These are phyloP conservation scores for Pistacia atlantica DNA, from an alignment of 345 rosid genomes.

Conservation along the genomic window DNA sequence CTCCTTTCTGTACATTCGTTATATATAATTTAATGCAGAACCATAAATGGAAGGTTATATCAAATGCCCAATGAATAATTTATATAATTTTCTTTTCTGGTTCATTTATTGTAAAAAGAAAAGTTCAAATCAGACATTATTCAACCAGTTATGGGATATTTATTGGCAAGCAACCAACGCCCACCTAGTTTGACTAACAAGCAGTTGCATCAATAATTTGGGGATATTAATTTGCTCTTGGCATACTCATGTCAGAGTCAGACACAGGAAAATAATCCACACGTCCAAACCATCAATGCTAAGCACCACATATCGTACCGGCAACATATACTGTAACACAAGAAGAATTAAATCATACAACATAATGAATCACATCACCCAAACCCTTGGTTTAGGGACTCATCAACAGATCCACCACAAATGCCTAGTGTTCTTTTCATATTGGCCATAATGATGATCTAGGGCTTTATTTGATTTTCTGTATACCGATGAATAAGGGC, in stretches of 20 bases:
- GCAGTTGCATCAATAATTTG: not conserved
- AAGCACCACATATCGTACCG: constrained; percentile 29
- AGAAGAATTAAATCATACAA: constrained; percentile 5
- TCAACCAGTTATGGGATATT: not conserved
- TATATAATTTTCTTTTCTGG: not conserved
- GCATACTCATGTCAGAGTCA: not conserved
- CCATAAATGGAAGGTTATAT: not conserved
- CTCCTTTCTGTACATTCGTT: not conserved
- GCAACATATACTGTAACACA: constrained; percentile 3
- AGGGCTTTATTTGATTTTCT: not conserved
- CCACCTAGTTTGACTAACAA: not conserved
- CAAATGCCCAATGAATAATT: not conserved
- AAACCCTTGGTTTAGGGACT: not conserved
- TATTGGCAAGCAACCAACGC: not conserved
- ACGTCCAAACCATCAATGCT: constrained; percentile 2
- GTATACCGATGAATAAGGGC: not conserved
- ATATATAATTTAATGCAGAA: not conserved
- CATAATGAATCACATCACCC: constrained; percentile 13
- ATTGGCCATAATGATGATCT: constrained; percentile 7
- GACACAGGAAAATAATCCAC: constrained; percentile 14
- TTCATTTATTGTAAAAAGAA: not conserved
- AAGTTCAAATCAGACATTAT: not conserved
- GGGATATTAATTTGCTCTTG: not conserved
- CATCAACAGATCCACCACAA: not conserved
- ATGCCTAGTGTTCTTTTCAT: constrained; percentile 9